phyloP scores from a whole-genome alignment of 2,329 filamentous ascomycete species.

The Clonostachys rhizophaga region DNA sequence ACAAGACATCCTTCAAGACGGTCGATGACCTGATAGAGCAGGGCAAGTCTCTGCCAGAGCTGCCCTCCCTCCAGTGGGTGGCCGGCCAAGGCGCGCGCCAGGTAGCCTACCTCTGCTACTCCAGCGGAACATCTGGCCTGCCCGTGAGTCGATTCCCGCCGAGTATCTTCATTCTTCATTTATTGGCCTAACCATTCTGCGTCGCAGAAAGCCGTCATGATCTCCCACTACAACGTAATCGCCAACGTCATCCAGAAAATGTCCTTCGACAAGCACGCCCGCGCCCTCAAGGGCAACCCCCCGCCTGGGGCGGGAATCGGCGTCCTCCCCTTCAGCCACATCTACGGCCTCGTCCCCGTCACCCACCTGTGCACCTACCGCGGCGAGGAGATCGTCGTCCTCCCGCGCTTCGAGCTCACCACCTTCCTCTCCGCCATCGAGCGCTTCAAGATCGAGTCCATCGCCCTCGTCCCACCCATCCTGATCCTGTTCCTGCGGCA shows the following conservation, averaged over 20 bases:
- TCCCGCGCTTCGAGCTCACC: conserved; percentile 73
- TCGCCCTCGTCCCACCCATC: conserved; percentile 74
- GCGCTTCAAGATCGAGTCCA: conserved; percentile 60
- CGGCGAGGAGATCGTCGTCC: conserved; percentile 68
- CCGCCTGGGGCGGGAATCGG: conserved; percentile 50
- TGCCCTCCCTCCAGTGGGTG: conserved; percentile 54
- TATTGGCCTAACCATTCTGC: not conserved
- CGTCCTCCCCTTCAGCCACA: conserved; percentile 74
- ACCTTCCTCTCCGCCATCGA: conserved; percentile 60
- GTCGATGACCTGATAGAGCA: conserved; percentile 61
- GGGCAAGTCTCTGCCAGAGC: conserved; percentile 46
- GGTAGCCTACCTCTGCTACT: conserved; percentile 75
- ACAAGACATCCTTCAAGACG: conserved; percentile 52
- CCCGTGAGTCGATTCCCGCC: conserved; percentile 43
- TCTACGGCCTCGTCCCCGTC: conserved; percentile 74
- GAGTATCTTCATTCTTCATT: not conserved
- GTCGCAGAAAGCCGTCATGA: conserved; percentile 74
- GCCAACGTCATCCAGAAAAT: conserved; percentile 65
- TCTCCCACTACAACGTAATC: conserved; percentile 75
- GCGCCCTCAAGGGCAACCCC: conserved; percentile 40
- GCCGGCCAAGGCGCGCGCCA: conserved; percentile 63
- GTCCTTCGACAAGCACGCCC: conserved; percentile 32
- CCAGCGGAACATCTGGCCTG: conserved; percentile 73
- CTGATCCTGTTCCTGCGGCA: conserved; percentile 70
- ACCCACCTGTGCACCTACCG: conserved; percentile 61